A percentile compares a stretch with the other conserved stretches of the same genome.
These are phyloP conservation scores for Cucumis melo DNA, from an alignment of 306 rosid species.

Conservation along the genomic window DNA sequence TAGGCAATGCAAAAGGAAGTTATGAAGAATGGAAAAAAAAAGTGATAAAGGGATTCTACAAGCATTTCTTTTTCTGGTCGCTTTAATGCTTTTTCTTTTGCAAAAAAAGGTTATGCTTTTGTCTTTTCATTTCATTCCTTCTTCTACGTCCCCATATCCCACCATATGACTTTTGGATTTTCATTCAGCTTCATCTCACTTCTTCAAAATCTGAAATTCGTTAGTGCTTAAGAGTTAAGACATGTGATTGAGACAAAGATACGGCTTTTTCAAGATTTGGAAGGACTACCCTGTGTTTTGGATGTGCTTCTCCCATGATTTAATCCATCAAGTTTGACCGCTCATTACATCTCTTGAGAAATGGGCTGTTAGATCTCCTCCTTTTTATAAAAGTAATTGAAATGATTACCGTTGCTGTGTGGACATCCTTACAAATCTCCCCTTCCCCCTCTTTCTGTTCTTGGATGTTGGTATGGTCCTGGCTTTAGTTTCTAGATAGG, in stretches of 20 bases:
- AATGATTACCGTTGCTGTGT: background rate
- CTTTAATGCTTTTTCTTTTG: conserved; percentile 22
- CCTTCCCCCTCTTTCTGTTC: background rate
- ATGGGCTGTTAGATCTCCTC: background rate
- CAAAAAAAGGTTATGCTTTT: conserved; percentile 22
- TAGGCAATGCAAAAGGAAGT: conserved; percentile 1
- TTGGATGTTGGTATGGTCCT: background rate
- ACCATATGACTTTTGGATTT: background rate
- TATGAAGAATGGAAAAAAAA: background rate
- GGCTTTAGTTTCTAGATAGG: background rate
- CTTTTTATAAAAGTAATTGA: background rate
- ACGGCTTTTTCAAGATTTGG: background rate
- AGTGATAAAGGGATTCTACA: conserved; percentile 14
- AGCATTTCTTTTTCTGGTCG: conserved; percentile 15
- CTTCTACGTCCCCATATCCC: background rate
- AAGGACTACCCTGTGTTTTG: background rate
- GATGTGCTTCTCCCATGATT: background rate
- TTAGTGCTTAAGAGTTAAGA: background rate
- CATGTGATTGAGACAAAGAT: conserved; percentile 10
- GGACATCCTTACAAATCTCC: background rate
- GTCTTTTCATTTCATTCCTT: conserved; percentile 10
- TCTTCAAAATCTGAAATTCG: background rate
- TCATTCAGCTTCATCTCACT: background rate
- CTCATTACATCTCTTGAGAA: background rate
- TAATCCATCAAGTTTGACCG: background rate